Percentiles rank a stretch among this genome's conserved stretches.
Conservation (phyloP, 2,329 filamentous ascomycete species). For the Bimuria novae-zelandiae region DNA sequence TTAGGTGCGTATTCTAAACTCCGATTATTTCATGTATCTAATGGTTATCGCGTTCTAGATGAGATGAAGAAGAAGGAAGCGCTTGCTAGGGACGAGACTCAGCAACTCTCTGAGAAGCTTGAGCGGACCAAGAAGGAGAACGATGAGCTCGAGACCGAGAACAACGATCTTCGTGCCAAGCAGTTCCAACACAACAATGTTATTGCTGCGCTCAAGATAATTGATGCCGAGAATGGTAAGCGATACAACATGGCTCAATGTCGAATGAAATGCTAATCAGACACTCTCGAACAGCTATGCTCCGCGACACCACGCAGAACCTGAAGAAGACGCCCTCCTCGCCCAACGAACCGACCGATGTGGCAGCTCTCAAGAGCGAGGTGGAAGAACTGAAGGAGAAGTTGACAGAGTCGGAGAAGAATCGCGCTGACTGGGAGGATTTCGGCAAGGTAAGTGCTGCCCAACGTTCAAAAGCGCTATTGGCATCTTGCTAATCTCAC, state of each 20-base stretch:
- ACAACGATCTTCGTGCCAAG: slow-evolving; percentile 18
- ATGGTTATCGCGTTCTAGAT: neutral
- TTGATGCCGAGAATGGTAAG: slow-evolving; percentile 1
- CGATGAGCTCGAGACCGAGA: slow-evolving; percentile 20
- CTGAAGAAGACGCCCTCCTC: neutral
- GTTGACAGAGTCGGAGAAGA: slow-evolving; percentile 14
- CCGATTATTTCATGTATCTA: neutral
- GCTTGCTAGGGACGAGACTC: slow-evolving; percentile 8
- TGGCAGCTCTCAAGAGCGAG: slow-evolving; percentile 8
- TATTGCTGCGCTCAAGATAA: neutral
- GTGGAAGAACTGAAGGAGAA: slow-evolving; percentile 17
- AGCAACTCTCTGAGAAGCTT: slow-evolving; percentile 13
- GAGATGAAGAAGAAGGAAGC: slow-evolving; percentile 6
- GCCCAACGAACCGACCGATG: neutral
- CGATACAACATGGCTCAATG: neutral
- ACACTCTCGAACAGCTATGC: neutral
- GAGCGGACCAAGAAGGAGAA: slow-evolving; percentile 16
- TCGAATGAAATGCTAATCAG: neutral
- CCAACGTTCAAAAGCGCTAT: no score
- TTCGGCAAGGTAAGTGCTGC: neutral
- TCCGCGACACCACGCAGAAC: slow-evolving; percentile 6
- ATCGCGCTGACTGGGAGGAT: neutral
- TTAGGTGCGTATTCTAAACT: neutral
- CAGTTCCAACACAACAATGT: slow-evolving; percentile 11
- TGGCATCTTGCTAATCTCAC: neutral